Conservation (phyloP, 2,329 filamentous ascomycete genomes). For the Boeremia lycopersici region DNA sequence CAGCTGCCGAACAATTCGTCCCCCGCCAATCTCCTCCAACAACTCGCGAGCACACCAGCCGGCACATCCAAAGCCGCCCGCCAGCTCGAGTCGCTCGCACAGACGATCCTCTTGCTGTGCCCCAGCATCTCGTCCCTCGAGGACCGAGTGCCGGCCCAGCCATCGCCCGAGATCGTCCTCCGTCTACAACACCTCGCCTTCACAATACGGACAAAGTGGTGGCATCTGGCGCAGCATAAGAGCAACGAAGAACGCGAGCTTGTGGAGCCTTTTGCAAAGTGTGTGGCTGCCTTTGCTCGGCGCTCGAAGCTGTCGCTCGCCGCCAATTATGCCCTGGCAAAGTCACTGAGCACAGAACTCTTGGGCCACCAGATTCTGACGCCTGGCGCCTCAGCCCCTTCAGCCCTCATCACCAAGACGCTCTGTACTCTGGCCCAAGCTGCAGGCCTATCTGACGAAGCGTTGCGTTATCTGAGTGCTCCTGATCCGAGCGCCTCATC, state of each 20-base stretch:
- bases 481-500: constrained; percentile 19
- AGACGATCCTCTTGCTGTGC: constrained; percentile 68
- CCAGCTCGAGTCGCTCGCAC: constrained; percentile 70
- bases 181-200: constrained; percentile 70
- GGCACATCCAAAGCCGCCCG: constrained; percentile 62
- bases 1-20: constrained; percentile 61
- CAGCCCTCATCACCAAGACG: constrained; percentile 19
- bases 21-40: constrained; percentile 62
- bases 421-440: constrained; percentile 44
- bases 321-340: constrained; percentile 50
- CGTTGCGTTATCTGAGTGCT: constrained; percentile 39
- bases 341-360: constrained; percentile 28
- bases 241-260: constrained; percentile 68
- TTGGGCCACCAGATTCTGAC: constrained; percentile 1
- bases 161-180: constrained; percentile 64
- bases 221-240: constrained; percentile 66
- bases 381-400: not conserved
- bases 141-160: constrained; percentile 65
- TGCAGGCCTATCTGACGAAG: constrained; percentile 41
- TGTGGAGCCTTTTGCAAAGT: constrained; percentile 68
- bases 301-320: constrained; percentile 50
- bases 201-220: constrained; percentile 66
- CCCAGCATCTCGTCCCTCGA: constrained; percentile 70
- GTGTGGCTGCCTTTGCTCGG: constrained; percentile 65
- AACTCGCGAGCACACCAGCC: constrained; percentile 56